Conservation (phyloP, 768 basidiomycete species). For the Suillus placidus region DNA sequence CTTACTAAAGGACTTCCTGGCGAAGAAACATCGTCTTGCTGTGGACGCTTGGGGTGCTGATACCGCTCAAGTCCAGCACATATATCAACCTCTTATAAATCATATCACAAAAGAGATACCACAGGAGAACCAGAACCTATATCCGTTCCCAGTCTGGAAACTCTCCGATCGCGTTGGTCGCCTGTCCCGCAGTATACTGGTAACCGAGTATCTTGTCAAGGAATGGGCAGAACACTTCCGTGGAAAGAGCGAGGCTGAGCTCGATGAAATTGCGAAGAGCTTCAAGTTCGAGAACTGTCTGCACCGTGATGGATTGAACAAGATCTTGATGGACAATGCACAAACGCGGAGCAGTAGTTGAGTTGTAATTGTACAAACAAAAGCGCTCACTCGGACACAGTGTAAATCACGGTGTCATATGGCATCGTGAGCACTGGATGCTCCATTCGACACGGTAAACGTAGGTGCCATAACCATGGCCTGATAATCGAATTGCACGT, state of each 20-base stretch:
- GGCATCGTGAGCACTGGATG: not conserved
- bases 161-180: constrained; percentile 56
- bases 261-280: constrained; percentile 75
- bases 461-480: not conserved
- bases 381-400: not conserved
- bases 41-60: constrained; percentile 82
- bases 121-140: constrained; percentile 52
- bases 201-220: constrained; percentile 69
- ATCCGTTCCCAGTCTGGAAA: constrained; percentile 69
- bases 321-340: constrained; percentile 49
- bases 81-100: constrained; percentile 68
- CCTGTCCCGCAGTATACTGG: constrained; percentile 65
- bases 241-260: constrained; percentile 57
- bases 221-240: constrained; percentile 76
- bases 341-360: constrained; percentile 11
- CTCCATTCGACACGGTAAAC: not conserved
- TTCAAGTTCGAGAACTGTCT: constrained; percentile 73
- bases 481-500: not conserved
- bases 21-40: constrained; percentile 77
- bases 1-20: constrained; percentile 67
- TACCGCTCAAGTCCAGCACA: constrained; percentile 50
- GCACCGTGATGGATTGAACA: constrained; percentile 68
- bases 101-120: constrained; percentile 62
- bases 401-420: not conserved
- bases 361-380: not conserved